A percentile compares a stretch with the other conserved stretches of the same genome.
Conservation (phyloP, 768 basidiomycete species). For the Dentipellis sp. region DNA sequence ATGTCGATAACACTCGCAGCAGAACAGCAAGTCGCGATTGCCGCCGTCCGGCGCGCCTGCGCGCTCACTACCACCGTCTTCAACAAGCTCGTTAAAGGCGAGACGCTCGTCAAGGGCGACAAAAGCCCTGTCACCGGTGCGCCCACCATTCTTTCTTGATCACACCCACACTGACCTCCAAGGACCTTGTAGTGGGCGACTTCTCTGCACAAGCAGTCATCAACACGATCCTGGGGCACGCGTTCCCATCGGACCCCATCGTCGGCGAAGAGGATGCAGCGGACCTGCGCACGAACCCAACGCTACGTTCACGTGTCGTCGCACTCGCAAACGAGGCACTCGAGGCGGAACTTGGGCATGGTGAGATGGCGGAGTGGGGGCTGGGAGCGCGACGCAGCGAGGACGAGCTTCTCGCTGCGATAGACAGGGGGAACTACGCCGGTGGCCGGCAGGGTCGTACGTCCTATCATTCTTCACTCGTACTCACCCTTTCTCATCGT, state of each 20-base stretch:
- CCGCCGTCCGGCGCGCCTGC: constrained; percentile 84
- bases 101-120: constrained; percentile 85
- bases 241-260: constrained; percentile 82
- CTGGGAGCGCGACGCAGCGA: constrained; percentile 53
- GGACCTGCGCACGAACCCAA: constrained; percentile 48
- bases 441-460: constrained; percentile 69
- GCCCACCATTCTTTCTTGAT: constrained; percentile 4
- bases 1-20: constrained; percentile 49
- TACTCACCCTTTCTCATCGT: background rate
- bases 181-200: constrained; percentile 62
- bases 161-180: background rate
- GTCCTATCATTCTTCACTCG: constrained; percentile 21
- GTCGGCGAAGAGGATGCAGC: constrained; percentile 93
- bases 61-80: constrained; percentile 79
- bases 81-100: constrained; percentile 72
- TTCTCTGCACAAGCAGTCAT: constrained; percentile 91
- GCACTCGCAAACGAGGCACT: constrained; percentile 78
- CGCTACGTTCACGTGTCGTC: constrained; percentile 58
- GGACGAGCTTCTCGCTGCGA: constrained; percentile 66
- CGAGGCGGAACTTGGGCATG: constrained; percentile 37
- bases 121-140: constrained; percentile 61
- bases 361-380: constrained; percentile 62
- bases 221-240: constrained; percentile 61
- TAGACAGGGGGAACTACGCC: constrained; percentile 71
- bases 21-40: constrained; percentile 77